These are phyloP conservation scores for Diaporthe citri DNA, from an alignment of 2,329 filamentous ascomycete genomes.

Conservation along the genomic window DNA sequence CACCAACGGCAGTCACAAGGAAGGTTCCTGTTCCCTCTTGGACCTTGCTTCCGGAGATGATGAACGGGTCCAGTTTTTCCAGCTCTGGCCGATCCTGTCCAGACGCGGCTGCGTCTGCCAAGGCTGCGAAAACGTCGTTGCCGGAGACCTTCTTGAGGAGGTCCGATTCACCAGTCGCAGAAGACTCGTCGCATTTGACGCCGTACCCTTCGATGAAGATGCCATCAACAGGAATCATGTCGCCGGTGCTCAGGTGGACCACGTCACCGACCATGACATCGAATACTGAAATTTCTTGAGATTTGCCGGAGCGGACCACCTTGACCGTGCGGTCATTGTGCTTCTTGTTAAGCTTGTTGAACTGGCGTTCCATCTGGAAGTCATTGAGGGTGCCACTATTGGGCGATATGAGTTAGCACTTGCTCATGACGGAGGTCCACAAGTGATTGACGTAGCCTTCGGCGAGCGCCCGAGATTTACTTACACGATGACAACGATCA, in stretches of 20 bases:
- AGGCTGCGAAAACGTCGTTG: constrained; percentile 68
- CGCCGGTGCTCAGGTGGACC: constrained; percentile 76
- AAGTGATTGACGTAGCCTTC: background rate
- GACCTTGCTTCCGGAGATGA: constrained; percentile 69
- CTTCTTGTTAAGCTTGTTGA: constrained; percentile 71
- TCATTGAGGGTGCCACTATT: constrained; percentile 69
- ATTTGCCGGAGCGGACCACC: constrained; percentile 72
- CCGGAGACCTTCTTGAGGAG: constrained; percentile 75
- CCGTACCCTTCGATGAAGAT: constrained; percentile 70
- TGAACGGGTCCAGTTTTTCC: constrained; percentile 73
- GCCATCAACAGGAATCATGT: constrained; percentile 78
- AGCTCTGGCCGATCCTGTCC: constrained; percentile 48
- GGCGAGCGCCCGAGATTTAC: background rate
- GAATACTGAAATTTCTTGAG: constrained; percentile 72
- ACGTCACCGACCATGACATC: constrained; percentile 79
- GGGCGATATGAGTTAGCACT: background rate
- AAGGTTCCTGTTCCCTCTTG: constrained; percentile 67
- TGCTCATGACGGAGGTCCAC: background rate
- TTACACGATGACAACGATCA: constrained; percentile 71
- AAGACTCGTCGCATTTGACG: constrained; percentile 78
- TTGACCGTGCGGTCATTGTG: constrained; percentile 73
- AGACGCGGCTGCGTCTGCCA: constrained; percentile 64
- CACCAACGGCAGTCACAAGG: constrained; percentile 66
- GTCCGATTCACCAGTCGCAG: constrained; percentile 80
- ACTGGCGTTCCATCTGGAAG: constrained; percentile 77